Base-by-base conservation (phyloP, 768 basidiomycete genomes). In the Pholiota molesta region DNA sequence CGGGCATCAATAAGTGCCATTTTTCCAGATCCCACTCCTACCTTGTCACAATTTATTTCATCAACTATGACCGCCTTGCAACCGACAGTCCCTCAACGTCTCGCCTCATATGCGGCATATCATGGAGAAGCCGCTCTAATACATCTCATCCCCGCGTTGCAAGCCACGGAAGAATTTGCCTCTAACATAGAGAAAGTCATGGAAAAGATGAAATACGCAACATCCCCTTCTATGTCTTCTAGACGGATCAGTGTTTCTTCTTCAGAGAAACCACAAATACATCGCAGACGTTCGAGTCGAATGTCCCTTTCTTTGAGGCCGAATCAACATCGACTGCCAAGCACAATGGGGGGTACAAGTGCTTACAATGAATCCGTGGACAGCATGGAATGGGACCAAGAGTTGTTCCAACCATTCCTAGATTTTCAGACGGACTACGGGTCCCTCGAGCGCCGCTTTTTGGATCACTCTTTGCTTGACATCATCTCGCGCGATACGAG, bases 361-460 rank as follows among this genome's bases (percentile, higher is more conserved):
- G 60, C 70, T 42, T 40, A 70, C 23, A 53, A 70, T 39, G 69
- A 60, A 52, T 47, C 70, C 13, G 57, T 69, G 19, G 80, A 82
- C 49, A 75, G 73, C 31, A 72, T 84, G 66, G 88, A 89, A 61
- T 99, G 97, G 97, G 95, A 98, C 69, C 89, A 89, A 59, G 89
- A 91, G 55, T 78, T 99, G 16, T 97, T 95, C 72, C 95, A 96
- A 71, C 94, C 97, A 2, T 99, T 98, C 78, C 81, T 97, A 26
- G 92, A 96, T 68, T 90, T 90, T 63, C 97, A 99, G 68, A 79
- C 86, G 17, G 91, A 96, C 59, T 98, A 98, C 73, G 84, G 85
- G 0, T 76, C 81, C 1, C 79, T 97, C 35, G 97, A 99, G 74
- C 81, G 83, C 37, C 84, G 87, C 7, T 81, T 86, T 55, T 76